phyloP scores from a whole-genome alignment of 305 asterid genomes.

The Fraxinus paxiana region DNA sequence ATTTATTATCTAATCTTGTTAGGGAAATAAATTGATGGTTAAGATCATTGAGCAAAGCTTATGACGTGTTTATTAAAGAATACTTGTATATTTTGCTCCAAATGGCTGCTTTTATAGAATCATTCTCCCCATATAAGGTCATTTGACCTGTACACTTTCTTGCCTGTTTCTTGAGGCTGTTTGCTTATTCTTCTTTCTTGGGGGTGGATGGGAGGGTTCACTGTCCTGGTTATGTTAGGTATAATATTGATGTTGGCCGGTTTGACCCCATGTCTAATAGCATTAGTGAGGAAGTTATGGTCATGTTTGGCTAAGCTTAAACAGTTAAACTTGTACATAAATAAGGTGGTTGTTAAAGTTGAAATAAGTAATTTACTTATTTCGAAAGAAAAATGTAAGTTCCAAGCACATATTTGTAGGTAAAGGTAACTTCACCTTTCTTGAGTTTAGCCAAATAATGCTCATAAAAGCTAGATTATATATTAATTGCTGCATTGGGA shows the following conservation, averaged over 20 bases:
- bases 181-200: neutral
- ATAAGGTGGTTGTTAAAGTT: neutral
- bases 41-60: neutral
- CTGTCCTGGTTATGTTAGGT: neutral
- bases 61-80: neutral
- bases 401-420: neutral
- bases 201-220: neutral
- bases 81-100: neutral
- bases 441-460: neutral
- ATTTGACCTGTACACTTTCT: neutral
- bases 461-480: neutral
- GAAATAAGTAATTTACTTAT: neutral
- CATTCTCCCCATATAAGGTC: neutral
- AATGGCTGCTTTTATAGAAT: neutral
- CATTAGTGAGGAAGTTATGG: neutral
- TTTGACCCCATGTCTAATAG: neutral
- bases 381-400: neutral
- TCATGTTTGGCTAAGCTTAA: neutral
- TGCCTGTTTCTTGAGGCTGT: neutral
- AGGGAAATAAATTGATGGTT: neutral
- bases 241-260: neutral
- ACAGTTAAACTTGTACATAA: neutral
- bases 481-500: constrained; percentile 1
- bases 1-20: neutral
- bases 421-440: neutral